Evolutionary conservation across 2,329 filamentous ascomycete genomes (phyloP).

Genomic region (Albophoma yamanashiensis): DNA sequence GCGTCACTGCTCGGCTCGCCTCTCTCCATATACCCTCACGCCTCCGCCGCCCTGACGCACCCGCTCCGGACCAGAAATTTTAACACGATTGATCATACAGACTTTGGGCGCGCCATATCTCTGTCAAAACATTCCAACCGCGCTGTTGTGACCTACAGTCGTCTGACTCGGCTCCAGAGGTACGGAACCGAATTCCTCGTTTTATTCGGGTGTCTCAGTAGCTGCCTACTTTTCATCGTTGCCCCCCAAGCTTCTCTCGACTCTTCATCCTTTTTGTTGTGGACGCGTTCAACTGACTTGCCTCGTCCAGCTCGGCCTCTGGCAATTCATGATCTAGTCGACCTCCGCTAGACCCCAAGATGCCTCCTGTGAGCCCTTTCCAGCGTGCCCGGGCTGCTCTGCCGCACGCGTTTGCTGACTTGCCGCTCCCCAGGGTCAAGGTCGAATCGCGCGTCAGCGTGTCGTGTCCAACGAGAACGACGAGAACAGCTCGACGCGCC

Average conservation of each 20-base stretch:
- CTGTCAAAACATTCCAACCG: conserved; percentile 25
- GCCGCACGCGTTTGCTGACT: conserved; percentile 5
- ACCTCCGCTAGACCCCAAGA: conserved; percentile 7
- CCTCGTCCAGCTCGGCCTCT: conserved; percentile 6
- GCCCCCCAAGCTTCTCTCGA: conserved; percentile 1
- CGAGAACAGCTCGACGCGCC: conserved; percentile 77
- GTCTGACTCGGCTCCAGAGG: conserved; percentile 23
- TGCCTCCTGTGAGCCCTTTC: not conserved
- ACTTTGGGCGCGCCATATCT: conserved; percentile 13
- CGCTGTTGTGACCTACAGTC: conserved; percentile 19
- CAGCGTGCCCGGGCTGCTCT: conserved; percentile 39
- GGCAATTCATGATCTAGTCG: conserved; percentile 8
- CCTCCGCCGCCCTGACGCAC: conserved; percentile 7
- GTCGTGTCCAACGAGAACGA: conserved; percentile 86
- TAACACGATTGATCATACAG: conserved; percentile 14
- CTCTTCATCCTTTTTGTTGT: conserved; percentile 1
- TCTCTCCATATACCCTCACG: conserved; percentile 9
- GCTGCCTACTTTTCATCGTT: conserved; percentile 7
- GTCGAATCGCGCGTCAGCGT: conserved; percentile 62
- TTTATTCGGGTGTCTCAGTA: conserved; percentile 19
- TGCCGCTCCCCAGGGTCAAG: conserved; percentile 44
- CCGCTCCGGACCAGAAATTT: conserved; percentile 12
- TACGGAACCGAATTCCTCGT: conserved; percentile 19
- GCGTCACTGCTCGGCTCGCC: conserved; percentile 10
- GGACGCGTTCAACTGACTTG: conserved; percentile 10